A percentile compares a stretch with the other conserved stretches of the same genome.
Evolutionary conservation across 2,329 filamentous ascomycete species (phyloP).

Genomic region (Aspergillus glaucus): DNA sequence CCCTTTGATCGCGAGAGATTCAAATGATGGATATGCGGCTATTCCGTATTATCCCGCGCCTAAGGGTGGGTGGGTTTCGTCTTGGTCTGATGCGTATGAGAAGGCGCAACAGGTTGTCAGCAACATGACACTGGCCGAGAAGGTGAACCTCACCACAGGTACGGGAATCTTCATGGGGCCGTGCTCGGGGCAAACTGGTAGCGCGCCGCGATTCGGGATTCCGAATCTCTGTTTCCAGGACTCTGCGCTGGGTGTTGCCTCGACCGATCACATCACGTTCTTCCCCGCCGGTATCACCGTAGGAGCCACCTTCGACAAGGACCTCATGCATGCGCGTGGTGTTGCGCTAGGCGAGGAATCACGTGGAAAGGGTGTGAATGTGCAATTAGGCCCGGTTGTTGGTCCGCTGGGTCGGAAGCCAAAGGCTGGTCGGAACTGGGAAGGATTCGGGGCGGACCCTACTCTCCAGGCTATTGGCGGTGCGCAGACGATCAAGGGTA

Average conservation of each 20-base stretch:
- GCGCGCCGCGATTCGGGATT: slow-evolving; percentile 63
- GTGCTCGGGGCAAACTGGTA: slow-evolving; percentile 72
- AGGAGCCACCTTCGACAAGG: slow-evolving; percentile 69
- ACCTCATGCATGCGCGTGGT: slow-evolving; percentile 61
- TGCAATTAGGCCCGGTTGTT: slow-evolving; percentile 64
- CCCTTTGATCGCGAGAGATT: not conserved
- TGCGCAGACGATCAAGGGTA: slow-evolving; percentile 49
- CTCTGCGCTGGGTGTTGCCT: slow-evolving; percentile 63
- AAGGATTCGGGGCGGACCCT: slow-evolving; percentile 66
- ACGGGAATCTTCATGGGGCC: slow-evolving; percentile 66
- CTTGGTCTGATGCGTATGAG: slow-evolving; percentile 64
- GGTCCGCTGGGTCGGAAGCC: slow-evolving; percentile 68
- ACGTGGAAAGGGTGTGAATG: slow-evolving; percentile 65
- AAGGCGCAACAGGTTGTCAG: slow-evolving; percentile 64
- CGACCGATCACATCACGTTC: slow-evolving; percentile 67
- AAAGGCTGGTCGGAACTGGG: slow-evolving; percentile 68
- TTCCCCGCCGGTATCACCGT: slow-evolving; percentile 75
- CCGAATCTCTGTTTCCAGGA: slow-evolving; percentile 68
- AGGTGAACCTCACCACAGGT: slow-evolving; percentile 69
- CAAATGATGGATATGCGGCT: slow-evolving; percentile 21
- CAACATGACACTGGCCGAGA: slow-evolving; percentile 73
- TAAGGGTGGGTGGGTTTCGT: slow-evolving; percentile 62
- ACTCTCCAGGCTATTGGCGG: slow-evolving; percentile 53
- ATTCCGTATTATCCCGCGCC: slow-evolving; percentile 67
- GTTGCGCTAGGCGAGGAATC: slow-evolving; percentile 65